Evolutionary conservation across 1,284 basidiomycete species (phyloP), one percentile per base, ranked within the genome.

Genomic region (Sanghuangporus sanghuang): DNA sequence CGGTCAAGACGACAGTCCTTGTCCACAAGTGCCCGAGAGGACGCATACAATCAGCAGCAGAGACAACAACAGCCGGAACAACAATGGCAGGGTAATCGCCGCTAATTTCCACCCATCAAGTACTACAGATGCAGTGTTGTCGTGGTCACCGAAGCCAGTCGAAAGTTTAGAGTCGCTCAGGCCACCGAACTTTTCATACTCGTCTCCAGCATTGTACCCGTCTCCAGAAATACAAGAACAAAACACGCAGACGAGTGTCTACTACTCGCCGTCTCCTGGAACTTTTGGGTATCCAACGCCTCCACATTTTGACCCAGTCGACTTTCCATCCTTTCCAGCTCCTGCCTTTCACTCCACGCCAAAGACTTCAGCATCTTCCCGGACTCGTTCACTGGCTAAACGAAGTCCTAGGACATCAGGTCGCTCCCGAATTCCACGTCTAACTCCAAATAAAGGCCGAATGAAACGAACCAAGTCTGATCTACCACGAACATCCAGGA

Each of bases 221-320:
- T 59, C 57, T 36, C 52, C 58, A 49, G 63, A 56, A 27, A 39
- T 44, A 42, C 49, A 36, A 44, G 38, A 50, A 32, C 52, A 54
- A 36, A 54, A 44, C 32, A 56, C 52, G 14, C 52, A n/a, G 53
- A 23, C 55, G 18, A 62, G 52, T 52, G 52, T 52, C 6, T 50
- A 44, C 14, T 50, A 46, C 48, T 53, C 60, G 53, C 64, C 64
- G 40, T 63, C 60, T 1, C 61, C 64, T 14, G 44, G 56, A 36
- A 65, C 64, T 16, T 65, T 65, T 53, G 64, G 64, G 39, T 35
- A 49, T 18, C 61, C 64, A 21, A 57, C 61, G 9, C 64, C 64
- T 42, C 18, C 32, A 11, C 53, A 42, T 23, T 36, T 49, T 23
- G 49, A 42, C 11, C 54, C 64, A n/a, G 23, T 32, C 6, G 49